These are phyloP conservation scores for Fusarium staphyleae DNA, from an alignment of 2,329 filamentous ascomycete genomes.

Conservation along the genomic window DNA sequence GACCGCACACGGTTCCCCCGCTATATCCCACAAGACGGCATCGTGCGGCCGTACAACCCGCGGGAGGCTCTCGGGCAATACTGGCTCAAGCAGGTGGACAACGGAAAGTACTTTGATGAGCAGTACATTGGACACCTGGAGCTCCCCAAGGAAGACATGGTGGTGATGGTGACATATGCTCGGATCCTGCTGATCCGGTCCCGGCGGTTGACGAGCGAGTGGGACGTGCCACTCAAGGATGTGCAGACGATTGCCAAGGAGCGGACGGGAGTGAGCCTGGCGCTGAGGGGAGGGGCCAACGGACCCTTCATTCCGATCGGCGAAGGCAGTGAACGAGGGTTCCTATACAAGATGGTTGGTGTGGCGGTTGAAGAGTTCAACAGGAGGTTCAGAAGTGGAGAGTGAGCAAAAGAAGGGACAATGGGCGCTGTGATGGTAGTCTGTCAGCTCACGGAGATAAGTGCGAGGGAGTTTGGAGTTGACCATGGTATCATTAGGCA, in stretches of 20 bases:
- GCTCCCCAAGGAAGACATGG: slow-evolving; percentile 84
- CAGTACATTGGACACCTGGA: slow-evolving; percentile 97
- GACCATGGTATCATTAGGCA: background rate
- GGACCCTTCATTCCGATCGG: slow-evolving; percentile 93
- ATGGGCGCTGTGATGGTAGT: background rate
- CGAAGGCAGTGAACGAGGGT: slow-evolving; percentile 77
- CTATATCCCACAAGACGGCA: slow-evolving; percentile 90
- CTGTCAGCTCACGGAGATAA: background rate
- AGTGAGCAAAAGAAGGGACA: slow-evolving; percentile 31
- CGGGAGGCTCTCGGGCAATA: slow-evolving; percentile 96
- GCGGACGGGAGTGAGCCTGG: slow-evolving; percentile 88
- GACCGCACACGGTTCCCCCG: slow-evolving; percentile 93
- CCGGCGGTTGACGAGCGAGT: slow-evolving; percentile 85
- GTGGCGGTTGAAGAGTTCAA: slow-evolving; percentile 74
- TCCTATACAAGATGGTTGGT: slow-evolving; percentile 70
- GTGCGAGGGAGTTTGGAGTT: slow-evolving; percentile 22
- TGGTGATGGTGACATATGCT: slow-evolving; percentile 86
- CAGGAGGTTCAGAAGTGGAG: slow-evolving; percentile 59
- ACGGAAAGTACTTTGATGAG: slow-evolving; percentile 97
- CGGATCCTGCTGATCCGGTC: slow-evolving; percentile 91
- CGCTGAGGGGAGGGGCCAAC: slow-evolving; percentile 87
- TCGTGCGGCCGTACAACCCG: slow-evolving; percentile 92
- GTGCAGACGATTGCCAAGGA: slow-evolving; percentile 98
- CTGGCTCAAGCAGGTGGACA: slow-evolving; percentile 98
- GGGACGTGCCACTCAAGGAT: slow-evolving; percentile 95